Conservation (phyloP, 129 eudicot genomes). For the Chrysanthemum lavandulifolium region DNA sequence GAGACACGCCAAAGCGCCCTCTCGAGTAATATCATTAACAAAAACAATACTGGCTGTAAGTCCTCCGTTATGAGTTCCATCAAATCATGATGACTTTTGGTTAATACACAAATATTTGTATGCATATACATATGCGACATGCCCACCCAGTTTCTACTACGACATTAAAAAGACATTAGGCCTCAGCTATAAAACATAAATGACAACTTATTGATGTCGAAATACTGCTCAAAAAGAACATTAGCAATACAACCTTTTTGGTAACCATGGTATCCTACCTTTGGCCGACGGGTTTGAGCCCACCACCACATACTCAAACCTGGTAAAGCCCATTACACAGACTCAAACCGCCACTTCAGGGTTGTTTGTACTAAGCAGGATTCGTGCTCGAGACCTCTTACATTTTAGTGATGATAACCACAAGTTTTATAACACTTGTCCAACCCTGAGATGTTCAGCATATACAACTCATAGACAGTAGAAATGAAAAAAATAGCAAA, state of each 20-base stretch:
- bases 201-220: neutral
- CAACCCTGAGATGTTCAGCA: neutral
- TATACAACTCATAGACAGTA: neutral
- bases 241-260: neutral
- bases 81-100: neutral
- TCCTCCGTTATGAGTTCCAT: slow-evolving; percentile 5
- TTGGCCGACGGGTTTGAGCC: too few relatives aligned
- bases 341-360: too few relatives aligned
- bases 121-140: slow-evolving; percentile 3
- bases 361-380: too few relatives aligned
- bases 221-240: neutral
- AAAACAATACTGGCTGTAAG: neutral
- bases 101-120: neutral
- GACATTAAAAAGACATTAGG: neutral
- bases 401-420: too few relatives aligned
- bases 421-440: too few relatives aligned
- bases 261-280: too few relatives aligned
- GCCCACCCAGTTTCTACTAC: slow-evolving; percentile 2
- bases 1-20: neutral
- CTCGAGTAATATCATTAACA: neutral
- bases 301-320: too few relatives aligned
- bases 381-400: too few relatives aligned
- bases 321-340: too few relatives aligned
- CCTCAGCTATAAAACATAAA: slow-evolving; percentile 8
- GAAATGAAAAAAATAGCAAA: too few relatives aligned